Conservation (phyloP, 805 yeast genomes). For the Kuraishia piskuri region DNA sequence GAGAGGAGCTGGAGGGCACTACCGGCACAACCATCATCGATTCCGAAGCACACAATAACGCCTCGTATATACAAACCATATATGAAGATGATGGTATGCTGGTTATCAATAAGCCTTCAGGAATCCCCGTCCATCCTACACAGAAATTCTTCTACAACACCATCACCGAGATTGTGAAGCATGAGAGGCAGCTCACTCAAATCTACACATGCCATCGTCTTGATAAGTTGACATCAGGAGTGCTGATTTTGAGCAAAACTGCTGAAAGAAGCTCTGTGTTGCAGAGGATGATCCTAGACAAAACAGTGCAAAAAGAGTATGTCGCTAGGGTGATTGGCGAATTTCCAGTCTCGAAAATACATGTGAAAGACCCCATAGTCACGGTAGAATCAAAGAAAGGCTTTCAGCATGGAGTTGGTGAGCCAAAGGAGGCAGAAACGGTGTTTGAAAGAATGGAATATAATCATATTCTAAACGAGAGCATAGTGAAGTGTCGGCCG, state of each 20-base stretch:
- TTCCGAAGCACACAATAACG: neutral
- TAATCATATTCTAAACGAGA: constrained; percentile 20
- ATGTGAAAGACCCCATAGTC: constrained; percentile 29
- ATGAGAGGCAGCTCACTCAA: constrained; percentile 16
- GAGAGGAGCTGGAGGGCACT: constrained; percentile 13
- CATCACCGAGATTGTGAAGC: constrained; percentile 31
- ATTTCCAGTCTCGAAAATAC: constrained; percentile 24
- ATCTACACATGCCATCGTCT: constrained; percentile 35
- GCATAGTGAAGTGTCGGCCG: constrained; percentile 40
- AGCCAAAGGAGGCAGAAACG: constrained; percentile 11
- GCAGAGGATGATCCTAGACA: constrained; percentile 24
- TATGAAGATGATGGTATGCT: constrained; percentile 27
- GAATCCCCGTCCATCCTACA: constrained; percentile 47
- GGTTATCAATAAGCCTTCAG: constrained; percentile 43
- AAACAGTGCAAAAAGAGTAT: constrained; percentile 29
- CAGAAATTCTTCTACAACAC: constrained; percentile 34
- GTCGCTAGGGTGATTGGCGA: constrained; percentile 34
- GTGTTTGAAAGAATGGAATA: constrained; percentile 24
- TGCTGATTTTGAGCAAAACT: constrained; percentile 33
- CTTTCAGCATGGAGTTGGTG: constrained; percentile 12
- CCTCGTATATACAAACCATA: constrained; percentile 16
- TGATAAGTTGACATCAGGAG: constrained; percentile 45
- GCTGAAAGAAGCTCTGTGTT: constrained; percentile 22
- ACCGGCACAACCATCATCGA: neutral
- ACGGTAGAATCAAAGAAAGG: constrained; percentile 21